Conservation (phyloP, 1,284 basidiomycete species). For the Sanghuangporus baumii region DNA sequence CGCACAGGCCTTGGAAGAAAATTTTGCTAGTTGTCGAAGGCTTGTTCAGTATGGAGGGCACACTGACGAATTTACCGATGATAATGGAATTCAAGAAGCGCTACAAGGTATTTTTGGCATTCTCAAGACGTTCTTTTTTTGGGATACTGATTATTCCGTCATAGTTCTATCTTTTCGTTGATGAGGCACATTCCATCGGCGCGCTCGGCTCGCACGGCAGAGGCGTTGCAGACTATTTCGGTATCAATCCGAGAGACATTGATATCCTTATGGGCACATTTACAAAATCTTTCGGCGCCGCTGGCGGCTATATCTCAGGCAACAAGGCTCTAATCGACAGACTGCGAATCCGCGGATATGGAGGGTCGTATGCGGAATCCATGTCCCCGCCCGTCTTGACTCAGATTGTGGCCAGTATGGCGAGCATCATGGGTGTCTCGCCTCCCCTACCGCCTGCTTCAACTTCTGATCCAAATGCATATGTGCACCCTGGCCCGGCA, state of each 20-base stretch:
- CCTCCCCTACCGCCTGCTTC: slow-evolving; percentile 35
- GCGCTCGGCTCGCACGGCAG: slow-evolving; percentile 92
- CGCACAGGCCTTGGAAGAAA: slow-evolving; percentile 98
- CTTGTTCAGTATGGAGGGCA: slow-evolving; percentile 98
- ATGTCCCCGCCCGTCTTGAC: slow-evolving; percentile 89
- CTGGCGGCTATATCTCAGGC: slow-evolving; percentile 93
- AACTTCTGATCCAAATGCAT: slow-evolving; percentile 28
- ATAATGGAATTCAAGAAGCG: slow-evolving; percentile 88
- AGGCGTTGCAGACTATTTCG: slow-evolving; percentile 95
- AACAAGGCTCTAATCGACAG: slow-evolving; percentile 76
- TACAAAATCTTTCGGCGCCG: slow-evolving; percentile 97
- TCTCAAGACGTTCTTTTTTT: background rate
- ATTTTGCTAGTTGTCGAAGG: slow-evolving; percentile 95
- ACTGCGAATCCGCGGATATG: slow-evolving; percentile 79
- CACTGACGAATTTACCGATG: slow-evolving; percentile 79
- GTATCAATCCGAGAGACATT: slow-evolving; percentile 73
- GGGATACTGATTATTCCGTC: background rate
- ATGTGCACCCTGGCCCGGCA: slow-evolving; percentile 59
- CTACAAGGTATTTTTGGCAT: slow-evolving; percentile 72
- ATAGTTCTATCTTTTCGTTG: slow-evolving; percentile 93
- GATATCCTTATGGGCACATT: slow-evolving; percentile 99
- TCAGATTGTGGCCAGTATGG: slow-evolving; percentile 91
- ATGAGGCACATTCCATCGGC: slow-evolving; percentile 97
- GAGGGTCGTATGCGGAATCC: slow-evolving; percentile 85
- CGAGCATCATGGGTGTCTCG: slow-evolving; percentile 90